Evolutionary conservation across 106 monocot genomes (phyloP).

Genomic region (Hemerocallis citrina): DNA sequence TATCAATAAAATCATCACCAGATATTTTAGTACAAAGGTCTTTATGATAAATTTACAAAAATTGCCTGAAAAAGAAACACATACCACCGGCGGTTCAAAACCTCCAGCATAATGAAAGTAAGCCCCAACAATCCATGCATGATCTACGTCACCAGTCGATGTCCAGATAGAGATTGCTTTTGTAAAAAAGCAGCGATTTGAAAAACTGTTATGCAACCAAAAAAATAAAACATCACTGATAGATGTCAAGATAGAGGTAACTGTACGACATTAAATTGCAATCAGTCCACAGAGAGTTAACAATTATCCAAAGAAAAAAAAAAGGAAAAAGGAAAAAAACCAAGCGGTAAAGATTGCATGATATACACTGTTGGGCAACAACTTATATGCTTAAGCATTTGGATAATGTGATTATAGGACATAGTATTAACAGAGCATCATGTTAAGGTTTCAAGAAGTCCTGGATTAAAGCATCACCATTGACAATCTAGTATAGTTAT

Average conservation of each 20-base stretch:
- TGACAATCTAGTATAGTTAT: too few species aligned
- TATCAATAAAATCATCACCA: too few species aligned
- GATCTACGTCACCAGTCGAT: constrained; percentile 85
- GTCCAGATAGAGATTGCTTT: constrained; percentile 99
- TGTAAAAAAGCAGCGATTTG: constrained; percentile 91
- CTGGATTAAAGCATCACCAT: neutral
- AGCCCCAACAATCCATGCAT: constrained; percentile 88
- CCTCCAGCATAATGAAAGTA: constrained; percentile 96
- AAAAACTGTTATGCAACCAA: constrained; percentile 91
- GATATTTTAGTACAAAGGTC: too few species aligned
- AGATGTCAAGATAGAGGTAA: neutral
- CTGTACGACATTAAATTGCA: too few species aligned
- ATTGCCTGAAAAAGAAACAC: neutral
- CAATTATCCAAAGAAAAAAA: neutral
- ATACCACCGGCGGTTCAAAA: constrained; percentile 80
- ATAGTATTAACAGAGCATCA: neutral
- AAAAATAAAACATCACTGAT: neutral
- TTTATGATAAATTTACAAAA: too few species aligned
- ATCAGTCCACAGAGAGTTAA: neutral
- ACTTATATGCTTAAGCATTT: too few species aligned
- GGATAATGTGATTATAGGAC: neutral
- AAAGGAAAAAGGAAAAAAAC: too few species aligned
- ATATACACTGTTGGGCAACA: too few species aligned
- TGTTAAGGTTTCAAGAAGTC: too few species aligned
- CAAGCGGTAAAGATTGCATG: too few species aligned